Percentiles rank a stretch among this genome's conserved stretches.
These are phyloP conservation scores for Colletotrichum nymphaeae DNA, from an alignment of 2,329 filamentous ascomycete genomes.

Conservation along the genomic window DNA sequence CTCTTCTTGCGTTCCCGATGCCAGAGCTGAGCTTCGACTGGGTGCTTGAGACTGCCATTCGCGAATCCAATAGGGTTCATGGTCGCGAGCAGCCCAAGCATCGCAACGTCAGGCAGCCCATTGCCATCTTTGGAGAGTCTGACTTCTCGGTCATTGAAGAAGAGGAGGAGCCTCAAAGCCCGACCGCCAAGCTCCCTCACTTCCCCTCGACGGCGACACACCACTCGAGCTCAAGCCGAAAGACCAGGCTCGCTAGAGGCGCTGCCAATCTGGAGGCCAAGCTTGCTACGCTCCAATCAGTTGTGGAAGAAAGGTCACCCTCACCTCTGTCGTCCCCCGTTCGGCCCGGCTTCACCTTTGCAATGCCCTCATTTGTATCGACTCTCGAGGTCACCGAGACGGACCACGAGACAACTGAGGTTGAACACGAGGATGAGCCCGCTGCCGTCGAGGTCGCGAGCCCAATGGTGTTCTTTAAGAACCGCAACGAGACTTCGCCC, in stretches of 20 bases:
- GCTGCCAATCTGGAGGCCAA: conserved; percentile 8
- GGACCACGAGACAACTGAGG: not conserved
- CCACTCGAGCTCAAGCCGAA: conserved; percentile 20
- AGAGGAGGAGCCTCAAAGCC: conserved; percentile 31
- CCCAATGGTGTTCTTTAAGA: conserved; percentile 23
- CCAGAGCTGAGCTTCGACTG: conserved; percentile 31
- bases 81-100: not conserved
- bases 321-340: conserved; percentile 20
- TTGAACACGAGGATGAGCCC: not conserved
- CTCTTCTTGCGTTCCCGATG: conserved; percentile 20
- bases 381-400: not conserved
- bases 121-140: conserved; percentile 25
- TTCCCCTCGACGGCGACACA: conserved; percentile 33
- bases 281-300: not conserved
- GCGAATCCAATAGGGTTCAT: conserved; percentile 16
- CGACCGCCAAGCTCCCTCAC: conserved; percentile 20
- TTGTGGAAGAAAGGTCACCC: not conserved
- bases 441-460: not conserved
- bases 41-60: conserved; percentile 22
- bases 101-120: conserved; percentile 27
- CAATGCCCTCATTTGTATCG: conserved; percentile 20
- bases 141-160: conserved; percentile 29
- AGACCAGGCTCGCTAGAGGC: conserved; percentile 12
- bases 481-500: conserved; percentile 20
- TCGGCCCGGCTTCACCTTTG: conserved; percentile 23